These are phyloP conservation scores for Ascochyta koolunga DNA, from an alignment of 2,329 filamentous ascomycete species.

Conservation along the genomic window DNA sequence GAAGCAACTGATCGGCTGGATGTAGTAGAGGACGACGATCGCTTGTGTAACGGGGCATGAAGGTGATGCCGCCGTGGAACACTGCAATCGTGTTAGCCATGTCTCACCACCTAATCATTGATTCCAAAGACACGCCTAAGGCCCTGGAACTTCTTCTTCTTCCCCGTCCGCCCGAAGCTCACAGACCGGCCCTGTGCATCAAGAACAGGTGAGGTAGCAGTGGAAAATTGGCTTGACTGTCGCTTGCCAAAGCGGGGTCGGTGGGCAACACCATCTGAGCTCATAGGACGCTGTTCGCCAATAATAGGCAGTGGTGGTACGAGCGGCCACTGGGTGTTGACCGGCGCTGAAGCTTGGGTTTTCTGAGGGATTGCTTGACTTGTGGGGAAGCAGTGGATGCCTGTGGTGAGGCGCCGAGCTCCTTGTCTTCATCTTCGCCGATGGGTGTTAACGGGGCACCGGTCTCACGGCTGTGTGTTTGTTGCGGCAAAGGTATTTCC, in stretches of 20 bases:
- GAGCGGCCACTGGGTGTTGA: constrained; percentile 59
- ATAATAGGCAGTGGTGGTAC: constrained; percentile 39
- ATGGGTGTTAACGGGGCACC: constrained; percentile 42
- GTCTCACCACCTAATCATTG: constrained; percentile 53
- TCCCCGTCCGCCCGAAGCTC: constrained; percentile 43
- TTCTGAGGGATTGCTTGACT: constrained; percentile 41
- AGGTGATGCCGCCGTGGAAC: neutral
- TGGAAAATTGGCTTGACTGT: constrained; percentile 28
- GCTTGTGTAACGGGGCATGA: constrained; percentile 7
- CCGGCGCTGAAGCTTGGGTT: constrained; percentile 57
- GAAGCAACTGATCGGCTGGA: constrained; percentile 6
- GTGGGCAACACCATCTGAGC: constrained; percentile 36
- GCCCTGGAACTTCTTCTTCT: constrained; percentile 71
- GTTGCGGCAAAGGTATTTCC: constrained; percentile 40
- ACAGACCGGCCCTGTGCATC: constrained; percentile 26
- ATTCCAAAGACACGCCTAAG: constrained; percentile 70
- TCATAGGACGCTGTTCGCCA: constrained; percentile 37
- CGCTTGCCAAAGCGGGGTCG: constrained; percentile 32
- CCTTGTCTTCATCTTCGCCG: constrained; percentile 42
- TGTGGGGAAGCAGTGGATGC: constrained; percentile 17
- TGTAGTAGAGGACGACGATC: constrained; percentile 4
- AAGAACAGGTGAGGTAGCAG: constrained; percentile 25
- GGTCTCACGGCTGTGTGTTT: constrained; percentile 31
- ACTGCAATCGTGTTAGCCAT: constrained; percentile 21
- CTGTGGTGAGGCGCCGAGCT: constrained; percentile 6